Conservation (phyloP, 2,329 filamentous ascomycete species). For the Verticillium tricorpus region DNA sequence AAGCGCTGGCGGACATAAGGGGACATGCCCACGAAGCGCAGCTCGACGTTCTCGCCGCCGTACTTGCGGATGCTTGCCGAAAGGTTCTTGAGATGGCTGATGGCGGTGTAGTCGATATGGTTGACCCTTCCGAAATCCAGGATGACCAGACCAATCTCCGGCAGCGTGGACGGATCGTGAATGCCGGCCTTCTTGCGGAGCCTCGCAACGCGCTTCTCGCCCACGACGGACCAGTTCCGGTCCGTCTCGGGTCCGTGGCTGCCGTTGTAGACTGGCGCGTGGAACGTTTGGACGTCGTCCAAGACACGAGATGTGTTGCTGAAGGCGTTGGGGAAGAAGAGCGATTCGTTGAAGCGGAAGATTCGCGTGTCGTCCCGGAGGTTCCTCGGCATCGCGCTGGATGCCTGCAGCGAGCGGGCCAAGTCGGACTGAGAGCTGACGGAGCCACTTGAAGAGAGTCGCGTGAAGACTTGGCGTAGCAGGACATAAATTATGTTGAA, state of each 20-base stretch:
- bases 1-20: constrained; percentile 34
- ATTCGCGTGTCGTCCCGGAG: constrained; percentile 47
- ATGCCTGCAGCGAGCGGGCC: constrained; percentile 11
- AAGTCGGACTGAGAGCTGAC: constrained; percentile 21
- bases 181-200: constrained; percentile 37
- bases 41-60: constrained; percentile 37
- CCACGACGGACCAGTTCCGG: constrained; percentile 51
- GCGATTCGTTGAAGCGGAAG: constrained; percentile 50
- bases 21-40: constrained; percentile 45
- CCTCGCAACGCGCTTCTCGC: constrained; percentile 38
- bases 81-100: constrained; percentile 43
- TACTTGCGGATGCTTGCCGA: constrained; percentile 43
- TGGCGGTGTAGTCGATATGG: constrained; percentile 49
- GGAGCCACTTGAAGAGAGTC: constrained; percentile 21
- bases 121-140: constrained; percentile 48
- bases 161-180: constrained; percentile 22
- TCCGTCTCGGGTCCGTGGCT: constrained; percentile 23
- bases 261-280: constrained; percentile 32
- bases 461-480: constrained; percentile 49
- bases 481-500: constrained; percentile 61
- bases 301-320: constrained; percentile 43
- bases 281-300: constrained; percentile 43
- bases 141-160: constrained; percentile 42
- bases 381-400: constrained; percentile 7
- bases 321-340: constrained; percentile 60